Evolutionary conservation across 2,329 filamentous ascomycete species (phyloP), one percentile per base, ranked within the genome.

Genomic region (Ceratocystis destructans): DNA sequence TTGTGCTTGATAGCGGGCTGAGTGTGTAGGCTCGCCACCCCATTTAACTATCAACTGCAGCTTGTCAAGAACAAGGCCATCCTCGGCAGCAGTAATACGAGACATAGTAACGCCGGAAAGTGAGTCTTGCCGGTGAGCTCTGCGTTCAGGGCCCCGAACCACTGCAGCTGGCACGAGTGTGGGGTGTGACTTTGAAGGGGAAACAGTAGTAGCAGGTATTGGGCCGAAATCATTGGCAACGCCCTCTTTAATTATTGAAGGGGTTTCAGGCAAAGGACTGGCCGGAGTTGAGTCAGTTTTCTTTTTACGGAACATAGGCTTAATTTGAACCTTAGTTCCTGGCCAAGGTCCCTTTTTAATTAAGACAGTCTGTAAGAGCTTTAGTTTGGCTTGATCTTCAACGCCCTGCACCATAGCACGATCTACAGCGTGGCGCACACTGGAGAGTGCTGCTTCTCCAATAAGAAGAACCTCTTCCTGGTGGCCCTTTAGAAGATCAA

Each of bases 301-400:
- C 72, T 90, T 87, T 77, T 93, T 96, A 64, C 92, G 86, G 76
- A 99, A 99, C 91, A 99, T 96, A 8, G 94, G 94, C 76, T 99
- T 99, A 74, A 99, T 97, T 76, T 99, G 94, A 1, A 99, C 91
- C 75, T 99, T 99, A 1, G 94, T 99, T 0, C 94, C 94, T 3
- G 91, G 87, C 88, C 93, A 96, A 22, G 86, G 86, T 1, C 92
- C 91, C 75, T 99, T 99, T 77, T 94, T 95, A 53, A 90, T 86
- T 5, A 99, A 78, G 5, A 95, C 93, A 69, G 93, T 93, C 67
- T 88, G 87, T 62, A 99, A 80, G 53, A 90, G 80, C 70, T 85
- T 87, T n/a, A 99, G 84, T 76, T 99, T 99, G 63, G 83, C 85
- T 62, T 81, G 81, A 72, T 99, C 95, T 74, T 99, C 94, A 22